Evolutionary conservation across 139 green algal genomes (phyloP).

Genomic region (Picochlorum sp.): DNA sequence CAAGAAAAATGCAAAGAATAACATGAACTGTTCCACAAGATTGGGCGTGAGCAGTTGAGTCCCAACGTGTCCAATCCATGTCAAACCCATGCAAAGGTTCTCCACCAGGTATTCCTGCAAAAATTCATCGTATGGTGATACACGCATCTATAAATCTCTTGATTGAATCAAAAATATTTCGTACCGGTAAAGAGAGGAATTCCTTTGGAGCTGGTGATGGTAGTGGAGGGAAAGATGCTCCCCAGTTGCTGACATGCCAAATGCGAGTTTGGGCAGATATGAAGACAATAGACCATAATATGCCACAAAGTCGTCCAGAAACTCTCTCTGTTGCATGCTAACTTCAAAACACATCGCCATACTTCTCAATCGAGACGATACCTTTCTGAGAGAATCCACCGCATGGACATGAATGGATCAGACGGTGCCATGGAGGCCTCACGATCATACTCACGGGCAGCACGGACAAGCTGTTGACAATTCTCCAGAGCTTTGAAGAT

Average conservation of each 20-base stretch:
- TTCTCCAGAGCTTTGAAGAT: constrained; percentile 42
- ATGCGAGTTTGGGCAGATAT: constrained; percentile 59
- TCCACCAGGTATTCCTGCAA: constrained; percentile 80
- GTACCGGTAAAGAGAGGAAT: constrained; percentile 44
- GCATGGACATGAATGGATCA: background rate
- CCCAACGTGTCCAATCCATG: constrained; percentile 32
- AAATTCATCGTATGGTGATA: constrained; percentile 17
- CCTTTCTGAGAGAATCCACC: background rate
- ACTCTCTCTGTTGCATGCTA: constrained; percentile 15
- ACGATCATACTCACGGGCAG: background rate
- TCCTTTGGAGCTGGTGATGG: constrained; percentile 39
- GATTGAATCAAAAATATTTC: background rate
- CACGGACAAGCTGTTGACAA: constrained; percentile 5
- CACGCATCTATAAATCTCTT: constrained; percentile 13
- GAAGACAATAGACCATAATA: constrained; percentile 56
- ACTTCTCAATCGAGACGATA: background rate
- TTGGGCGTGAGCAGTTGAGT: constrained; percentile 16
- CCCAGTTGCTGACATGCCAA: constrained; percentile 4
- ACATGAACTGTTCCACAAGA: constrained; percentile 55
- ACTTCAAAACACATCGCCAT: background rate
- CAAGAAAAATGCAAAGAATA: constrained; percentile 60
- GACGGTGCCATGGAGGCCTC: background rate
- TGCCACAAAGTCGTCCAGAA: constrained; percentile 49
- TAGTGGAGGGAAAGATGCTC: constrained; percentile 45
- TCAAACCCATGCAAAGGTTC: constrained; percentile 63